Percentiles rank a stretch among this genome's conserved stretches.
phyloP scores from a whole-genome alignment of 306 rosid species.

The Inga oerstediana region DNA sequence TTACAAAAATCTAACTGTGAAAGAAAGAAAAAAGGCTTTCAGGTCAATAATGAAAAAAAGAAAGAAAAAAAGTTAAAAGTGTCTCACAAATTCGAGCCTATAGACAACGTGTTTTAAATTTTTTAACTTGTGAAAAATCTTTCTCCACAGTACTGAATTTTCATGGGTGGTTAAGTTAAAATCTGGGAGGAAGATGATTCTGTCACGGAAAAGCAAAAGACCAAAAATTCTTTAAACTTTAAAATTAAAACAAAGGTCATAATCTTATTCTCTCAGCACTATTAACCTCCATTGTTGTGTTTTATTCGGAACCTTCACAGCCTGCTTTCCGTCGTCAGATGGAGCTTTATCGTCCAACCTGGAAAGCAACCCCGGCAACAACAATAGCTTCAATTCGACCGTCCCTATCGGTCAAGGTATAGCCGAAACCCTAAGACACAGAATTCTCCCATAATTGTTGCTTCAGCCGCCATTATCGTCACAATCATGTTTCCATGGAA shows the following conservation, averaged over 20 bases:
- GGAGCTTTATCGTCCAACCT: conserved; percentile 37
- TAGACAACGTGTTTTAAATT: not conserved
- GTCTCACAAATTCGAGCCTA: not conserved
- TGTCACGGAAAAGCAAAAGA: conserved; percentile 6
- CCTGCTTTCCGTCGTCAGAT: conserved; percentile 25
- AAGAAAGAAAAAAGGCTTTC: not conserved
- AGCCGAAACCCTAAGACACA: conserved; percentile 31
- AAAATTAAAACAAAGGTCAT: not conserved
- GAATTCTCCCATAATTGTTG: not conserved
- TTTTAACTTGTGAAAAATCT: not conserved
- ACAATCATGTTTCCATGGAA: conserved; percentile 82
- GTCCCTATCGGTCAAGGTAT: not conserved
- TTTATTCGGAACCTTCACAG: not conserved
- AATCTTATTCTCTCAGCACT: too few relatives aligned
- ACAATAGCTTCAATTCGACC: conserved; percentile 22
- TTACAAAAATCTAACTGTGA: not conserved
- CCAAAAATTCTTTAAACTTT: not conserved
- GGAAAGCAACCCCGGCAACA: conserved; percentile 25
- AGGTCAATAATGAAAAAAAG: too few relatives aligned
- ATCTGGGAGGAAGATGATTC: not conserved
- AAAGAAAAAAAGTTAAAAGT: not conserved
- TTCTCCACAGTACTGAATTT: not conserved
- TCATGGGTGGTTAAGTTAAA: not conserved
- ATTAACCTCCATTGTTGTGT: not conserved
- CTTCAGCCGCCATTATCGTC: not conserved